Percentiles rank a stretch among this genome's conserved stretches.
Evolutionary conservation across 2,329 filamentous ascomycete species (phyloP).

Genomic region (Chaetomium sp.): DNA sequence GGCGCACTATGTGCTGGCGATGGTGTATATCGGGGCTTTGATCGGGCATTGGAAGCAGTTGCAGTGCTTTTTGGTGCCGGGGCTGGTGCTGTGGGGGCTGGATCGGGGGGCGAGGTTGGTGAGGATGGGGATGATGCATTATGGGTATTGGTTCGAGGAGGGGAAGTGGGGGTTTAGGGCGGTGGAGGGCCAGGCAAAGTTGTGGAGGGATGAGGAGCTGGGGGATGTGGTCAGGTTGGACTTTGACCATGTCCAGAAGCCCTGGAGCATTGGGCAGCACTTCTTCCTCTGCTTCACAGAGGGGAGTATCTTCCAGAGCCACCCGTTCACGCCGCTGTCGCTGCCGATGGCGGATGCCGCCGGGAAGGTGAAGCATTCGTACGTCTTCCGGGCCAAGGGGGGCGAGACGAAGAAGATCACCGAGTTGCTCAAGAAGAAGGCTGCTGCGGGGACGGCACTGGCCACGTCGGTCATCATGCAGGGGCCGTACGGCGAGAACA

Average conservation of each 20-base stretch:
- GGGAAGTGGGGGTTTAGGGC: conserved; percentile 56
- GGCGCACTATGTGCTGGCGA: conserved; percentile 70
- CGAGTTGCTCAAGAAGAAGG: conserved; percentile 45
- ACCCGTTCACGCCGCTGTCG: conserved; percentile 68
- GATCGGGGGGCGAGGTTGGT: conserved; percentile 63
- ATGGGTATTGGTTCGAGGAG: conserved; percentile 49
- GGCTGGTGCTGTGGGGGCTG: conserved; percentile 64
- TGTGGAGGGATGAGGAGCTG: conserved; percentile 58
- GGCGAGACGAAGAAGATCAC: conserved; percentile 63
- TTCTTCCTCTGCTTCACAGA: conserved; percentile 71
- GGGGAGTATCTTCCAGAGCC: conserved; percentile 69
- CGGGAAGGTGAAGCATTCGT: conserved; percentile 53
- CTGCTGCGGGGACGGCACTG: conserved; percentile 23
- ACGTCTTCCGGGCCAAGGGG: conserved; percentile 58
- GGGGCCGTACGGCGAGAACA: conserved; percentile 63
- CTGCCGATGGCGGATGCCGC: conserved; percentile 47
- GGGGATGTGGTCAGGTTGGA: conserved; percentile 68
- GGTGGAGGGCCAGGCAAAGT: conserved; percentile 52
- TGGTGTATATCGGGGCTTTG: conserved; percentile 73
- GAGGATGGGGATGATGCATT: conserved; percentile 63
- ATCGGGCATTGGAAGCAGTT: conserved; percentile 74
- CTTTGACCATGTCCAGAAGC: conserved; percentile 60
- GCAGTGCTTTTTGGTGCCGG: conserved; percentile 68
- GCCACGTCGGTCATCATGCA: conserved; percentile 61
- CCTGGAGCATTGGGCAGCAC: conserved; percentile 70